A percentile compares a stretch with the other conserved stretches of the same genome.
These are phyloP conservation scores for Solanum ossicruentum DNA, from an alignment of 257 asterid species.

Conservation along the genomic window DNA sequence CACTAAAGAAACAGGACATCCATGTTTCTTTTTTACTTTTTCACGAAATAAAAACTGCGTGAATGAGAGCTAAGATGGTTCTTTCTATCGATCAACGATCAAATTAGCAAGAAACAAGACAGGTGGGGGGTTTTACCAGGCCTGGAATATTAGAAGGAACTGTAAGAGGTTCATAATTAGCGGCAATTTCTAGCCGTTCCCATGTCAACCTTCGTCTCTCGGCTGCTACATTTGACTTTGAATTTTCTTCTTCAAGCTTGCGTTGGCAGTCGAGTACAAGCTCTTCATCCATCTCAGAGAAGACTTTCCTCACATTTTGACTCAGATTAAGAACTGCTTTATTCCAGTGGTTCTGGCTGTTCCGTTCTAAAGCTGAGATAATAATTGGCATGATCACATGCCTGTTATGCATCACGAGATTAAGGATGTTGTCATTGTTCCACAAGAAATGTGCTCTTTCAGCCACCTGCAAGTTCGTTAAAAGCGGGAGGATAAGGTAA, in stretches of 20 bases:
- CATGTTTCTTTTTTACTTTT: neutral
- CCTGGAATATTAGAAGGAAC: slow-evolving; percentile 12
- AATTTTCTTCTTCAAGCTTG: slow-evolving; percentile 27
- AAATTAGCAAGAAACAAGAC: slow-evolving; percentile 17
- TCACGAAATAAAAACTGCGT: neutral
- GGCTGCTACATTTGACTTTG: slow-evolving; percentile 12
- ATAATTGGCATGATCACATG: slow-evolving; percentile 29
- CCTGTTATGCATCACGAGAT: slow-evolving; percentile 21
- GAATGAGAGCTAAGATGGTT: neutral
- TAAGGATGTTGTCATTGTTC: slow-evolving; percentile 30
- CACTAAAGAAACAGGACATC: neutral
- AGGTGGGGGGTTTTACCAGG: slow-evolving; percentile 12
- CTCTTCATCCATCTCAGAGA: slow-evolving; percentile 34
- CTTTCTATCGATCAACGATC: neutral
- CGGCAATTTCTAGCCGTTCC: slow-evolving; percentile 29
- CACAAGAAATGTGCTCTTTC: slow-evolving; percentile 34
- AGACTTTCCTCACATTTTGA: slow-evolving; percentile 26
- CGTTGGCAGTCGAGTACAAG: slow-evolving; percentile 28
- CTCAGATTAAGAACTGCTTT: slow-evolving; percentile 29
- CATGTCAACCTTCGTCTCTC: slow-evolving; percentile 32
- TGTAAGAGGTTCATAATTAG: slow-evolving; percentile 11
- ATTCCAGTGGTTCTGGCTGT: slow-evolving; percentile 31
- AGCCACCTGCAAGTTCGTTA: slow-evolving; percentile 19
- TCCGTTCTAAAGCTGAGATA: slow-evolving; percentile 27
- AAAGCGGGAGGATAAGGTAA: neutral